A percentile compares a stretch with the other conserved stretches of the same genome.
Evolutionary conservation across 2,329 filamentous ascomycete species (phyloP).

Genomic region (Phialophora chinensis): DNA sequence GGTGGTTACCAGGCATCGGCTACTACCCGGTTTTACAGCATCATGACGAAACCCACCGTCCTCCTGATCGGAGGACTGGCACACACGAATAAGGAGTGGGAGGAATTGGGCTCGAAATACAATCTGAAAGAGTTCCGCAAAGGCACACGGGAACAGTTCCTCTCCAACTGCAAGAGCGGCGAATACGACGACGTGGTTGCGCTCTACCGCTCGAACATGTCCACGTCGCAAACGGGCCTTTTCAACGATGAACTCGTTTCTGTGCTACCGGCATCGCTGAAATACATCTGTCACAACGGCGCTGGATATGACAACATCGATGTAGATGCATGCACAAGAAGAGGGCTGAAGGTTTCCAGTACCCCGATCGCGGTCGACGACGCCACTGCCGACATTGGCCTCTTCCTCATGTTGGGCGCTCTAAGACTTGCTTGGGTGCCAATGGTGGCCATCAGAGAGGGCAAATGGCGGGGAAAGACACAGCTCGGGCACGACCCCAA

Average conservation of each 20-base stretch:
- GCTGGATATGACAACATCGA: constrained; percentile 68
- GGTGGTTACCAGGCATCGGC: not conserved
- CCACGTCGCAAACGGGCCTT: constrained; percentile 56
- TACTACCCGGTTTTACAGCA: constrained; percentile 5
- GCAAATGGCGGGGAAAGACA: constrained; percentile 52
- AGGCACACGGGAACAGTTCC: constrained; percentile 62
- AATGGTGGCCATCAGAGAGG: constrained; percentile 49
- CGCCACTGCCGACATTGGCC: constrained; percentile 55
- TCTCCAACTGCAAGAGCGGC: constrained; percentile 61
- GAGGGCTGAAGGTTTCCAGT: constrained; percentile 51
- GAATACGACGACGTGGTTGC: constrained; percentile 62
- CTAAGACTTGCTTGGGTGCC: constrained; percentile 53
- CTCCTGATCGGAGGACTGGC: constrained; percentile 54
- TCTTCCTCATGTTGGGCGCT: constrained; percentile 56
- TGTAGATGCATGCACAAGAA: constrained; percentile 58
- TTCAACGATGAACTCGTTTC: constrained; percentile 57
- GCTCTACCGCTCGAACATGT: constrained; percentile 65
- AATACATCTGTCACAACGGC: constrained; percentile 61
- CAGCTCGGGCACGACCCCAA: constrained; percentile 53
- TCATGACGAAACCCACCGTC: constrained; percentile 43
- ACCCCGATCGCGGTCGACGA: constrained; percentile 55
- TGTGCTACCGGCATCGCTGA: constrained; percentile 53
- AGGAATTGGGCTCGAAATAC: constrained; percentile 48
- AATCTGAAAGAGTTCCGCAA: constrained; percentile 59
- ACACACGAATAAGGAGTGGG: constrained; percentile 53